These are phyloP conservation scores for Ogataea glucozyma DNA, from an alignment of 805 yeast genomes.

Conservation along the genomic window DNA sequence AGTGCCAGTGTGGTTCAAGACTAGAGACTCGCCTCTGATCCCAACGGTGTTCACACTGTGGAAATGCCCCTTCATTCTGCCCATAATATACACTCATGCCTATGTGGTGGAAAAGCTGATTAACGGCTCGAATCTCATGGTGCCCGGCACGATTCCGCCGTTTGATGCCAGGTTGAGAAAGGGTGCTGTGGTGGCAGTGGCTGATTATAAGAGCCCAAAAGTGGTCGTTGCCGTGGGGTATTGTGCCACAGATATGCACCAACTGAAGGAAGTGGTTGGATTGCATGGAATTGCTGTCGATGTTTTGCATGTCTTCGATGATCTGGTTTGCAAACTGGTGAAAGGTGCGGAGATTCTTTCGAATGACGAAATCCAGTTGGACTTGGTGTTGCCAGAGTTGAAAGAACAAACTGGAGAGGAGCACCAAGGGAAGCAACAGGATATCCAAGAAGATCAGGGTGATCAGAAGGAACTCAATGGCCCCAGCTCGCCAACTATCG, in stretches of 20 bases:
- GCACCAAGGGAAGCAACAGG: too few relatives aligned
- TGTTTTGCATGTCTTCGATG: slow-evolving; percentile 67
- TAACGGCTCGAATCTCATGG: slow-evolving; percentile 81
- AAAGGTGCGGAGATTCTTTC: slow-evolving; percentile 48
- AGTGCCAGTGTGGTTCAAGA: slow-evolving; percentile 72
- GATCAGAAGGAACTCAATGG: too few relatives aligned
- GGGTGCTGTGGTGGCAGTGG: slow-evolving; percentile 73
- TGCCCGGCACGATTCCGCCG: slow-evolving; percentile 67
- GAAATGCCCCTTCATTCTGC: slow-evolving; percentile 66
- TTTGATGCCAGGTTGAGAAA: slow-evolving; percentile 49
- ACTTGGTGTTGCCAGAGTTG: slow-evolving; percentile 3
- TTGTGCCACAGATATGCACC: slow-evolving; percentile 49
- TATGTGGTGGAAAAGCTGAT: slow-evolving; percentile 69
- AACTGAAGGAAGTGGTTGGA: slow-evolving; percentile 52
- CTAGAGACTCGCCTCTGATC: slow-evolving; percentile 51
- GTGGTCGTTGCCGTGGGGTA: slow-evolving; percentile 74
- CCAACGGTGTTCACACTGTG: slow-evolving; percentile 80
- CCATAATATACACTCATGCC: slow-evolving; percentile 68
- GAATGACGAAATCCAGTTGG: slow-evolving; percentile 29
- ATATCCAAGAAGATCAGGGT: too few relatives aligned
- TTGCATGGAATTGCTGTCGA: slow-evolving; percentile 77
- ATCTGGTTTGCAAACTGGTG: slow-evolving; percentile 56
- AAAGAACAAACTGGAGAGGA: slow-evolving; percentile 4
- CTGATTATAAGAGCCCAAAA: slow-evolving; percentile 56
- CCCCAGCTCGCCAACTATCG: slow-evolving; percentile 12